Evolutionary conservation across 2,329 filamentous ascomycete species (phyloP).

Genomic region (Plectosphaerella plurivora): DNA sequence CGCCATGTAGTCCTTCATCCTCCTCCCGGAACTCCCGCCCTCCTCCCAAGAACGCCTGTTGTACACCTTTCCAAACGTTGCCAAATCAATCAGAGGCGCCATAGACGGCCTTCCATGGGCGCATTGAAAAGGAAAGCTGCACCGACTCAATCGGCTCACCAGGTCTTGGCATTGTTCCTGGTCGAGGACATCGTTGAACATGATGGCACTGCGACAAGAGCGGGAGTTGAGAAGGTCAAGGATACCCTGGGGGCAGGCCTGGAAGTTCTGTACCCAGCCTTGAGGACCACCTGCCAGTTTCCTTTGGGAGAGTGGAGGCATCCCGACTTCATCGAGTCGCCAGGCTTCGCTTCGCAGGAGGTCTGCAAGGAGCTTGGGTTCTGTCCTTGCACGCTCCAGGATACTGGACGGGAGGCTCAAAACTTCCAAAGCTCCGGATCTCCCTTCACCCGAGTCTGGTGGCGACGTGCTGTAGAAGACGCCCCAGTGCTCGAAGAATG

Average conservation of each 20-base stretch:
- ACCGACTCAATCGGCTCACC: conserved; percentile 52
- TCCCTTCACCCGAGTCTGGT: neutral
- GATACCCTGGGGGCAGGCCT: conserved; percentile 69
- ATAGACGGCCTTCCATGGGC: conserved; percentile 72
- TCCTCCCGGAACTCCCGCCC: conserved; percentile 5
- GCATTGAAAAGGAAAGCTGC: conserved; percentile 76
- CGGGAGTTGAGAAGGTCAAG: conserved; percentile 72
- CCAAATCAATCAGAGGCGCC: conserved; percentile 55
- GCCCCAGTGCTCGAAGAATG: conserved; percentile 70
- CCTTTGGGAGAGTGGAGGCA: neutral
- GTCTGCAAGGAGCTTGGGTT: conserved; percentile 68
- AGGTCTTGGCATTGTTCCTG: conserved; percentile 53
- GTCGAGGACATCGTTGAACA: conserved; percentile 74
- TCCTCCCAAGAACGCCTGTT: neutral
- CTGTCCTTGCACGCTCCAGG: conserved; percentile 66
- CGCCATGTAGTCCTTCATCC: conserved; percentile 3
- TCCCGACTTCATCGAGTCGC: conserved; percentile 48
- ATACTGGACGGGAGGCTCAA: conserved; percentile 66
- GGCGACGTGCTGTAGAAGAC: conserved; percentile 53
- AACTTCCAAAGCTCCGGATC: conserved; percentile 36
- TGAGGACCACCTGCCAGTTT: neutral
- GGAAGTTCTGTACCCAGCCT: conserved; percentile 59
- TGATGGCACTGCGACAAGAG: conserved; percentile 74
- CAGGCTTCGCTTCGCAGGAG: conserved; percentile 73
- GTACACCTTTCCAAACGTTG: conserved; percentile 10